A percentile compares a stretch with the other conserved stretches of the same genome.
Evolutionary conservation across 2,329 filamentous ascomycete species (phyloP).

Genomic region (Pestalotiopsis sp.): DNA sequence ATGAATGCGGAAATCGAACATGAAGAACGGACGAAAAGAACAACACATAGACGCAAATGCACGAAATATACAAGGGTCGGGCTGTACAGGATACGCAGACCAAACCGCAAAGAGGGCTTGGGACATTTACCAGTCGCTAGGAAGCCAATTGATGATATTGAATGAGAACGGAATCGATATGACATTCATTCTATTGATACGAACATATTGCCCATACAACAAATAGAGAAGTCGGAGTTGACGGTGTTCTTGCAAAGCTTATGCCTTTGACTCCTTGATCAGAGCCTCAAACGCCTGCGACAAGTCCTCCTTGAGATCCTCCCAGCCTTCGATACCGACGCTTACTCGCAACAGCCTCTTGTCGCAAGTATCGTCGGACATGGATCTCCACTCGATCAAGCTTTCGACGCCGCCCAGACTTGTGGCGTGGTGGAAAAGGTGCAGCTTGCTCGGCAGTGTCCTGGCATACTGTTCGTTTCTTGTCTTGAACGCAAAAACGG

Average conservation of each 20-base stretch:
- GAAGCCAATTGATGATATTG: not conserved
- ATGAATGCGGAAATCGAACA: not conserved
- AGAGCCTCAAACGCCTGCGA: constrained; percentile 65
- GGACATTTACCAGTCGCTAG: not conserved
- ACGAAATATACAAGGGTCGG: not conserved
- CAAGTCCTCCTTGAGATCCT: constrained; percentile 81
- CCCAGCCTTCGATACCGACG: constrained; percentile 82
- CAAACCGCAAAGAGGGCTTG: not conserved
- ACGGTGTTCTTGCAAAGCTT: not conserved
- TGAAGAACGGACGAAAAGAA: not conserved
- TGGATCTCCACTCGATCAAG: constrained; percentile 92
- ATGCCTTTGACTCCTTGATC: constrained; percentile 30
- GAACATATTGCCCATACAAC: not conserved
- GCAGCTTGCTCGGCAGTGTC: constrained; percentile 74
- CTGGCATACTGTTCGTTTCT: constrained; percentile 63
- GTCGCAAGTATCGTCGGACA: constrained; percentile 79
- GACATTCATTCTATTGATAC: not conserved
- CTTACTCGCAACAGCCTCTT: constrained; percentile 77
- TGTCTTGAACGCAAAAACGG: constrained; percentile 80
- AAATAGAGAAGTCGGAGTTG: not conserved
- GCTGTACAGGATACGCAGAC: not conserved
- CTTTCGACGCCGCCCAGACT: constrained; percentile 93
- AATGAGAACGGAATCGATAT: not conserved
- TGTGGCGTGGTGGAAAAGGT: constrained; percentile 91
- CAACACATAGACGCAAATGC: not conserved